phyloP scores from a whole-genome alignment of 164 flowering plant genomes.

The Nymphaea colorata region DNA sequence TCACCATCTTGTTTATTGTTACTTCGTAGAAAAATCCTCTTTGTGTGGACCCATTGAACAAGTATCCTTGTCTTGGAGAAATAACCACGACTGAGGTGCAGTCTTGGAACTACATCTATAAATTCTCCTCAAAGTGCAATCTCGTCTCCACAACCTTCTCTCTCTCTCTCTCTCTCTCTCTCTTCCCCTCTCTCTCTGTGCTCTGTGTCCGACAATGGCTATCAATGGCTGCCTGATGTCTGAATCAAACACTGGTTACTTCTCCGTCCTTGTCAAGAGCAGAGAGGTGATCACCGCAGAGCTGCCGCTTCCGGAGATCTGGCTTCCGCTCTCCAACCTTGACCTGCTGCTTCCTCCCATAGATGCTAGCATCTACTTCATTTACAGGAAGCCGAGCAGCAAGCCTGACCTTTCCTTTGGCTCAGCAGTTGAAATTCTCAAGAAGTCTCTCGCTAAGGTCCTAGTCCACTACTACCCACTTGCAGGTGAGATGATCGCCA shows the following conservation, averaged over 20 bases:
- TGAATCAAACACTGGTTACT: neutral
- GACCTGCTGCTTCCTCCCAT: slow-evolving; percentile 35
- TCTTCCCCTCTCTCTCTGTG: too few relatives aligned
- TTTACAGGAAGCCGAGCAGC: slow-evolving; percentile 14
- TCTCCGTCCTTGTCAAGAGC: neutral
- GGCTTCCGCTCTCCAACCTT: slow-evolving; percentile 39
- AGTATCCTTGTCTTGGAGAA: neutral
- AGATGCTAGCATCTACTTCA: slow-evolving; percentile 32
- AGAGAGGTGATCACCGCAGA: slow-evolving; percentile 14
- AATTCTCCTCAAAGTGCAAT: neutral
- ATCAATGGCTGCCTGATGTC: neutral
- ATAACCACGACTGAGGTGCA: neutral
- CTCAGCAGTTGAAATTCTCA: slow-evolving; percentile 11
- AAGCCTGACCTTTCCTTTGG: neutral
- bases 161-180: too few relatives aligned
- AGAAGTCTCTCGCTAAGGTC: slow-evolving; percentile 15
- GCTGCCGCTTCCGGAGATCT: slow-evolving; percentile 27
- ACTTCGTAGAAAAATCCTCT: too few relatives aligned
- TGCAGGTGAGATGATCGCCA: slow-evolving; percentile 22
- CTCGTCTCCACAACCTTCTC: neutral
- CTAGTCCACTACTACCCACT: slow-evolving; percentile 22
- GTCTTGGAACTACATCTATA: neutral
- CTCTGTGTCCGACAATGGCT: neutral
- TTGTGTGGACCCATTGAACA: neutral
- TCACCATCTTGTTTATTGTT: too few relatives aligned